phyloP scores from a whole-genome alignment of 176 grass and related monocot genomes.

The Dendrocalamus sinicus region DNA sequence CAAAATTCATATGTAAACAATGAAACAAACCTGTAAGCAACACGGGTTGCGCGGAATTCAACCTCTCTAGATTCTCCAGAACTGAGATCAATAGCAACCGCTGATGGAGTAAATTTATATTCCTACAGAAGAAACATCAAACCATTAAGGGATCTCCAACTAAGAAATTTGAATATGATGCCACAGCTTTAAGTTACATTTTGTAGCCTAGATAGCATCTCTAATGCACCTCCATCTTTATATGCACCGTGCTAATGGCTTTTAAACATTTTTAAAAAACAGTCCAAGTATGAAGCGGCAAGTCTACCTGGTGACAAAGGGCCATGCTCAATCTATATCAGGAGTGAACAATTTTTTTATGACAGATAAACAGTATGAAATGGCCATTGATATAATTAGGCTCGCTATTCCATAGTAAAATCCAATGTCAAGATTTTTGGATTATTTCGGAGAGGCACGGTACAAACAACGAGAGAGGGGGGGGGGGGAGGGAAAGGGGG shows the following conservation, averaged over 20 bases:
- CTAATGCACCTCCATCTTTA: neutral
- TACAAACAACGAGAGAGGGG: neutral
- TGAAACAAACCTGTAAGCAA: conserved; percentile 91
- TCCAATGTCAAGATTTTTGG: neutral
- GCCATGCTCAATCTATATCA: conserved; percentile 23
- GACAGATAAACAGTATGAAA: conserved; percentile 2
- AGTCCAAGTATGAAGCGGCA: conserved; percentile 15
- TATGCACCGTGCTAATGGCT: neutral
- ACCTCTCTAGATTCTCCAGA: conserved; percentile 89
- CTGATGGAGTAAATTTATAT: conserved; percentile 87
- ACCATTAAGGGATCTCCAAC: conserved; percentile 37
- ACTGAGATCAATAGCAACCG: conserved; percentile 83
- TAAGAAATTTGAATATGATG: conserved; percentile 30
- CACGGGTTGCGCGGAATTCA: conserved; percentile 82
- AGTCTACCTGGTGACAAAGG: neutral
- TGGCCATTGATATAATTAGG: neutral
- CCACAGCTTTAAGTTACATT: conserved; percentile 13
- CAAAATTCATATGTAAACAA: conserved; percentile 28
- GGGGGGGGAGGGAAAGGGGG: neutral
- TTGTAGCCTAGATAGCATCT: conserved; percentile 26
- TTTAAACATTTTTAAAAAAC: conserved; percentile 20
- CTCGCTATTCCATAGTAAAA: neutral
- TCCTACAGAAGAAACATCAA: conserved; percentile 65
- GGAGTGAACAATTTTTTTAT: neutral
- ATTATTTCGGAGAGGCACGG: neutral